Conservation (phyloP, 2,329 filamentous ascomycete genomes). For the Tricladium varicosporioides region DNA sequence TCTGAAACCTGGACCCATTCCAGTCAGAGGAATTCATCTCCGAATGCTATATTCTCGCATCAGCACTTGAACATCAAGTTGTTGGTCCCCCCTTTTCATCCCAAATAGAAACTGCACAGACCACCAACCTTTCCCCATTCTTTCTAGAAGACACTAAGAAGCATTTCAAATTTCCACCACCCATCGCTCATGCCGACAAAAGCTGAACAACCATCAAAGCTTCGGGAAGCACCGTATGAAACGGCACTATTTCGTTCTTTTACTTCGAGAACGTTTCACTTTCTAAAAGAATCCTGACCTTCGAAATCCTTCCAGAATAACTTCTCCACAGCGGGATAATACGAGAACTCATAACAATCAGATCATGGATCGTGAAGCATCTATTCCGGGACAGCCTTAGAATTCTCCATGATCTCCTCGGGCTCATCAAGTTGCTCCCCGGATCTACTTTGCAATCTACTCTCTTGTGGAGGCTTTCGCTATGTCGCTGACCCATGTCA, state of each 20-base stretch:
- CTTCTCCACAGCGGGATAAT: too few relatives aligned
- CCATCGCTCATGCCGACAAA: background rate
- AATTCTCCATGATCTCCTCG: too few relatives aligned
- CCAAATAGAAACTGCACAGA: constrained; percentile 2
- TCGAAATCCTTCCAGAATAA: background rate
- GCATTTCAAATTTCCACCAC: constrained; percentile 5
- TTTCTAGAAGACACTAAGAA: constrained; percentile 19
- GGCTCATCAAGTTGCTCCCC: too few relatives aligned
- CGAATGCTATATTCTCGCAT: background rate
- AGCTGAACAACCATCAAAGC: background rate
- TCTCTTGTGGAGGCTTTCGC: too few relatives aligned
- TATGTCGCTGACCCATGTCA: too few relatives aligned
- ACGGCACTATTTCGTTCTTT: background rate
- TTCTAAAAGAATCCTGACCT: background rate
- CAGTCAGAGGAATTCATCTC: background rate
- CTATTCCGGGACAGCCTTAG: too few relatives aligned
- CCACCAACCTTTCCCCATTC: background rate
- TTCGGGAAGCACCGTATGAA: background rate
- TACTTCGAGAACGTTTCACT: background rate
- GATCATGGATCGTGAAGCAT: too few relatives aligned
- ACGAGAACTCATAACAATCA: background rate
- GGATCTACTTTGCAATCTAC: too few relatives aligned
- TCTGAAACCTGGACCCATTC: background rate
- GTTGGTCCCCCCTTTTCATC: background rate
- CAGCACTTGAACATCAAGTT: background rate